Evolutionary conservation across 306 rosid genomes (phyloP), one percentile per base, ranked within the genome.

Genomic region (Mucuna pruriens): DNA sequence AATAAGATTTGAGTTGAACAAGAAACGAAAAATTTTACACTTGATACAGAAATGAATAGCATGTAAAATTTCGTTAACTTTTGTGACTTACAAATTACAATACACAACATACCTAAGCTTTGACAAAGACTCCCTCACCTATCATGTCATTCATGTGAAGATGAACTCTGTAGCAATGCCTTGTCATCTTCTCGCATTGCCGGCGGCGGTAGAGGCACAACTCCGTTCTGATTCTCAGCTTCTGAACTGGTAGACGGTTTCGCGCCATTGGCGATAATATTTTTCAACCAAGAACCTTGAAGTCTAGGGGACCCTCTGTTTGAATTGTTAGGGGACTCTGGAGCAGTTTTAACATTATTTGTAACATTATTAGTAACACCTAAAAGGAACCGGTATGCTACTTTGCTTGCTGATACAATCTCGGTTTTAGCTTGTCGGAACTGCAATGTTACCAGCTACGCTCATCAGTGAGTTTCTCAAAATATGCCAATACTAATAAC

Each of bases 371-470:
- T 93, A 2, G 99, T 85, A 61, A 91, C 97, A 17, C 98, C 98
- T 12, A 78, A 15, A 31, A 96, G 87, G 86, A 94, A 96, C 65
- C 94, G 88, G 78, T 93, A 96, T 12, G 99, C 99, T 74, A 96
- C 98, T 87, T 91, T 96, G 93, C 99, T 94, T 1, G 98, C 99
- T 0, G 97, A 67, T 48, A 93, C 88, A 55, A 96, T 92, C 91
- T 96, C 97, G 19, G 98, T 90, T 86, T 92, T 96, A 7, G 99
- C 99, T 88, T 96, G 98, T 70, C 91, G 94, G 7, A 96, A 85
- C 99, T 96, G 94, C 90, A 90, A 85, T 52, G 63, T n/a, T n/a
- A 80, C 51, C 82, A 73, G 54, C 42, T 45, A 75, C 54, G 16
- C 51, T 34, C 60, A 17, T 84, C 78, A 84, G 49, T 40, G 52